Evolutionary conservation across 257 asterid genomes (phyloP).

Genomic region (Dorcoceras hygrometricum): DNA sequence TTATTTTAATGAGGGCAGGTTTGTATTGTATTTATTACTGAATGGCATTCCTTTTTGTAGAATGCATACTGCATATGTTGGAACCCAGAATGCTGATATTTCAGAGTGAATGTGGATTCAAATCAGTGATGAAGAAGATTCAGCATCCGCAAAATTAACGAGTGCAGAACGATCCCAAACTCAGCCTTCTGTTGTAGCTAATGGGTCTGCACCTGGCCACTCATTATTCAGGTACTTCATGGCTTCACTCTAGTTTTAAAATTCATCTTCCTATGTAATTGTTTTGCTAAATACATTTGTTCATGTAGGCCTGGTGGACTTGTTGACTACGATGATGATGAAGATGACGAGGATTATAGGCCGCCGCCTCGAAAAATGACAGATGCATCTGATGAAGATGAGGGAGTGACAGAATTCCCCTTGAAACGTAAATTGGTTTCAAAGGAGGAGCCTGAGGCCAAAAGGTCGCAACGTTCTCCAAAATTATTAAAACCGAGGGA

Average conservation of each 20-base stretch:
- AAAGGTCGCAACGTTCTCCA: constrained; percentile 54
- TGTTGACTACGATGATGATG: constrained; percentile 96
- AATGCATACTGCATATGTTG: not conserved
- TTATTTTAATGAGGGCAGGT: constrained; percentile 96
- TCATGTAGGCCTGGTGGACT: constrained; percentile 77
- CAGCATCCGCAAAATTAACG: constrained; percentile 62
- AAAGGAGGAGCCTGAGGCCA: constrained; percentile 66
- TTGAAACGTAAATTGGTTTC: constrained; percentile 68
- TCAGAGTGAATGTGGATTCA: constrained; percentile 16
- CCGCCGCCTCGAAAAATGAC: constrained; percentile 73
- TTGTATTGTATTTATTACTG: constrained; percentile 17
- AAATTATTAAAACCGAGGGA: constrained; percentile 67
- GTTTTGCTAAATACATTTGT: constrained; percentile 18
- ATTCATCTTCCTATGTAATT: constrained; percentile 1
- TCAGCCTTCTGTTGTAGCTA: constrained; percentile 50
- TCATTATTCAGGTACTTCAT: constrained; percentile 52
- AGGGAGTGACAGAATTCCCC: constrained; percentile 44
- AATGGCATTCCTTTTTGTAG: not conserved
- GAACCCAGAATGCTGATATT: not conserved
- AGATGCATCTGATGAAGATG: constrained; percentile 56
- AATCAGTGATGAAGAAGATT: constrained; percentile 90
- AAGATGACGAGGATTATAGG: constrained; percentile 86
- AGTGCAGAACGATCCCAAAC: constrained; percentile 40
- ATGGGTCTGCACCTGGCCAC: constrained; percentile 50
- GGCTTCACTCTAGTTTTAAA: constrained; percentile 7